phyloP scores from a whole-genome alignment of 306 rosid species.

The Abrus precatorius region DNA sequence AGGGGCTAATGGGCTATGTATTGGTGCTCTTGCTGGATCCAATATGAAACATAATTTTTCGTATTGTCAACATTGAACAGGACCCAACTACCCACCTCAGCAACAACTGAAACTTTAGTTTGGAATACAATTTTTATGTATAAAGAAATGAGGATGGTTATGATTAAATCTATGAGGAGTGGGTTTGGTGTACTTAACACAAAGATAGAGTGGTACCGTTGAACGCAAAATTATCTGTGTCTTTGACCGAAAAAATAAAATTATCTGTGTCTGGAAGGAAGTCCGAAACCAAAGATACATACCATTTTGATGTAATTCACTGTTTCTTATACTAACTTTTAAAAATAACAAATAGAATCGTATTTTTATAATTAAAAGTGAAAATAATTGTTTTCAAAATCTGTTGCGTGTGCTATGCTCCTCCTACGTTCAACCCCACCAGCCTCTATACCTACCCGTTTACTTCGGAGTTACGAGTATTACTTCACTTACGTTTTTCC shows the following conservation, averaged over 20 bases:
- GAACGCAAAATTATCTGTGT: conserved; percentile 15
- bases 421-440: background rate
- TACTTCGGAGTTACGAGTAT: background rate
- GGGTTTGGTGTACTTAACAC: conserved; percentile 47
- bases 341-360: no score
- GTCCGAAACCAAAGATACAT: background rate
- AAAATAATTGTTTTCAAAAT: background rate
- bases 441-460: background rate
- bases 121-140: background rate
- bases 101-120: background rate
- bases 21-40: conserved; percentile 7
- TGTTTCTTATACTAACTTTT: no score
- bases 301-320: background rate
- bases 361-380: no score
- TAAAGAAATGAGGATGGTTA: background rate
- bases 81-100: conserved; percentile 15
- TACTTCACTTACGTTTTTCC: background rate
- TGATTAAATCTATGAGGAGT: background rate
- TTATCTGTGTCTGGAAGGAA: conserved; percentile 2
- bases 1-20: conserved; percentile 5
- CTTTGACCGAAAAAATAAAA: background rate
- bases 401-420: conserved; percentile 1
- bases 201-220: background rate
- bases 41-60: background rate
- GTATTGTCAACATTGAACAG: background rate